phyloP scores from a whole-genome alignment of 345 rosid genomes.

The Boechera retrofracta region DNA sequence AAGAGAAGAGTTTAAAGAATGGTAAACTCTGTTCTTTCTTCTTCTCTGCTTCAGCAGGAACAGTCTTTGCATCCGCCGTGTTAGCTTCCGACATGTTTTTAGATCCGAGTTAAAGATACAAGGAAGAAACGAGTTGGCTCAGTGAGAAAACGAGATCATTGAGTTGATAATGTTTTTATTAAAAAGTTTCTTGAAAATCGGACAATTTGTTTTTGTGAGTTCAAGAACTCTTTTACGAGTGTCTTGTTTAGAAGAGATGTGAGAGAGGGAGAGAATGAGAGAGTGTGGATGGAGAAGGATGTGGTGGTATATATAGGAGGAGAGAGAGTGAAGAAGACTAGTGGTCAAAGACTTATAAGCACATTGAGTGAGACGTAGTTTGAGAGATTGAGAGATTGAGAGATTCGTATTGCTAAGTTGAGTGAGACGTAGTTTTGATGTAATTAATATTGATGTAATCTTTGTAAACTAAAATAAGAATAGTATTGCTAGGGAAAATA shows the following conservation, averaged over 20 bases:
- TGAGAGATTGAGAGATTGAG: not conserved
- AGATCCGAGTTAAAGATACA: conserved; percentile 18
- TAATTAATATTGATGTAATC: not conserved
- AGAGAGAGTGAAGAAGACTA: conserved; percentile 41
- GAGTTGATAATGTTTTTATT: conserved; percentile 25
- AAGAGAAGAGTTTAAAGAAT: conserved; percentile 88
- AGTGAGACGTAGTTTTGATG: not conserved
- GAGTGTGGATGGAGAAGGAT: conserved; percentile 21
- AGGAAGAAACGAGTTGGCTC: conserved; percentile 31
- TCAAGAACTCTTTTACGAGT: conserved; percentile 44
- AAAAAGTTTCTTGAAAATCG: conserved; percentile 38
- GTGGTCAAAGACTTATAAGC: conserved; percentile 49
- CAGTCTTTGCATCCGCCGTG: conserved; percentile 55
- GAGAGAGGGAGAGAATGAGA: conserved; percentile 37
- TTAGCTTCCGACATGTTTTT: conserved; percentile 63
- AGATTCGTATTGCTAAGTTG: conserved; percentile 26
- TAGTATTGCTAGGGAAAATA: not conserved
- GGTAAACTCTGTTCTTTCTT: conserved; percentile 96
- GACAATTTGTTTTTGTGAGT: conserved; percentile 46
- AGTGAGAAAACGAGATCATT: conserved; percentile 30
- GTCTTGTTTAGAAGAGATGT: conserved; percentile 36
- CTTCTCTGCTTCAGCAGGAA: conserved; percentile 82
- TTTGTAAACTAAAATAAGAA: not conserved
- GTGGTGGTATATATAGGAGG: conserved; percentile 14
- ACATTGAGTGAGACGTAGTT: not conserved